Conservation (phyloP, 208 protist genomes). For the Porcisia hertigi region DNA sequence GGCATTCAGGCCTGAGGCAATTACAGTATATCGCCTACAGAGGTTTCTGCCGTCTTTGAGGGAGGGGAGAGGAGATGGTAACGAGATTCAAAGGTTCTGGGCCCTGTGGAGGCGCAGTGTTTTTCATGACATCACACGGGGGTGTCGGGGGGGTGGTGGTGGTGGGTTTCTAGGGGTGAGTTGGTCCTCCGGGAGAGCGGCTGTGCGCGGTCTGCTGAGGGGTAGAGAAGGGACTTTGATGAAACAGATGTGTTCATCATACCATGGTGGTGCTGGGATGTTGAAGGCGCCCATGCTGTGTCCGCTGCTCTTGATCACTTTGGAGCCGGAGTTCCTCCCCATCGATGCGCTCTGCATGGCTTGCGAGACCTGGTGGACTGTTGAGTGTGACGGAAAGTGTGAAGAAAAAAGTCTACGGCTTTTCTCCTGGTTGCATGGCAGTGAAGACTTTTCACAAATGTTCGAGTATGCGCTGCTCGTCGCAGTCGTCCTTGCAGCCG, state of each 20-base stretch:
- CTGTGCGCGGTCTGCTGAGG: neutral
- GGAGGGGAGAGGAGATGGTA: neutral
- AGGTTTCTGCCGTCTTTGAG: neutral
- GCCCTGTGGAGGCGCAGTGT: neutral
- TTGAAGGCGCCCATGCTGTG: neutral
- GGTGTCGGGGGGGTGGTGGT: neutral
- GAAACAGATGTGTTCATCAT: too few relatives aligned
- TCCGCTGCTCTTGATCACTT: neutral
- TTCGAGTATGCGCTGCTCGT: neutral
- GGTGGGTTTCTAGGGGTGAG: neutral
- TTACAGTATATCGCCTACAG: neutral
- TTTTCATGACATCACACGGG: neutral
- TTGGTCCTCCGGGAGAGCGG: neutral
- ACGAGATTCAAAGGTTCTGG: neutral
- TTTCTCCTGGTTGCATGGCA: neutral
- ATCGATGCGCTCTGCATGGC: neutral
- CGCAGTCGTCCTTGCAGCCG: conserved; percentile 15
- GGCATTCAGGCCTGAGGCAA: neutral
- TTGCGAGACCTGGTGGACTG: neutral
- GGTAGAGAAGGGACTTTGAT: conserved; percentile 5
- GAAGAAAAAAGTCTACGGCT: neutral
- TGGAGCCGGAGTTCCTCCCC: neutral
- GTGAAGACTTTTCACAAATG: neutral
- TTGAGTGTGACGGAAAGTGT: neutral
- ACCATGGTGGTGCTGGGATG: too few relatives aligned